Conservation (phyloP, 2,329 filamentous ascomycete species). For the Myriosclerotinia duriaeana region DNA sequence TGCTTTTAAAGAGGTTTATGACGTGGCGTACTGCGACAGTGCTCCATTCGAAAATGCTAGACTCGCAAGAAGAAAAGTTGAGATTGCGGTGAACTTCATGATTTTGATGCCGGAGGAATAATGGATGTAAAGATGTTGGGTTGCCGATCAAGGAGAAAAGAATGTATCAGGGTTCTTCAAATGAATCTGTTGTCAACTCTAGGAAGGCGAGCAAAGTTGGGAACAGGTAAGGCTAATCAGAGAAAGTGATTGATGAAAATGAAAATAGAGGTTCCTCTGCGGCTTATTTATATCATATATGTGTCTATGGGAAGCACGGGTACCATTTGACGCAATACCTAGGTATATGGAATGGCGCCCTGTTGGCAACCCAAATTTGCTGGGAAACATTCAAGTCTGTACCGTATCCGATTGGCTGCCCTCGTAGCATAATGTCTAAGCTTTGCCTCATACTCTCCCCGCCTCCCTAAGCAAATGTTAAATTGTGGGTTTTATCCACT, state of each 20-base stretch:
- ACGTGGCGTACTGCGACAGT: not conserved
- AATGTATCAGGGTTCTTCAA: not conserved
- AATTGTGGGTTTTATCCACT: no score
- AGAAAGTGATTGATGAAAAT: not conserved
- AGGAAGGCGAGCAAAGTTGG: not conserved
- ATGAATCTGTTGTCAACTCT: conserved; percentile 4
- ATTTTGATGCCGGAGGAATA: not conserved
- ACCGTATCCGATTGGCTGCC: conserved; percentile 1
- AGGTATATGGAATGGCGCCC: no score
- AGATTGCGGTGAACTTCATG: conserved; percentile 11
- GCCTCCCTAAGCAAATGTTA: no score
- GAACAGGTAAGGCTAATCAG: not conserved
- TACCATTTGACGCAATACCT: not conserved
- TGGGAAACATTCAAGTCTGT: not conserved
- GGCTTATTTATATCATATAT: conserved; percentile 1
- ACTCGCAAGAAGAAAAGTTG: not conserved
- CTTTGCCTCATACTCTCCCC: not conserved
- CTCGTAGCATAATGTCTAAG: not conserved
- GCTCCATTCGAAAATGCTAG: conserved; percentile 5
- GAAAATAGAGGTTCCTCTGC: not conserved
- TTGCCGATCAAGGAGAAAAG: conserved; percentile 14
- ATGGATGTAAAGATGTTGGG: not conserved
- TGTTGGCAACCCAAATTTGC: no score
- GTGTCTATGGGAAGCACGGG: not conserved
- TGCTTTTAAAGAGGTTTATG: no score